Conservation (phyloP, 768 basidiomycete species). For the Amanita pallidorosea region DNA sequence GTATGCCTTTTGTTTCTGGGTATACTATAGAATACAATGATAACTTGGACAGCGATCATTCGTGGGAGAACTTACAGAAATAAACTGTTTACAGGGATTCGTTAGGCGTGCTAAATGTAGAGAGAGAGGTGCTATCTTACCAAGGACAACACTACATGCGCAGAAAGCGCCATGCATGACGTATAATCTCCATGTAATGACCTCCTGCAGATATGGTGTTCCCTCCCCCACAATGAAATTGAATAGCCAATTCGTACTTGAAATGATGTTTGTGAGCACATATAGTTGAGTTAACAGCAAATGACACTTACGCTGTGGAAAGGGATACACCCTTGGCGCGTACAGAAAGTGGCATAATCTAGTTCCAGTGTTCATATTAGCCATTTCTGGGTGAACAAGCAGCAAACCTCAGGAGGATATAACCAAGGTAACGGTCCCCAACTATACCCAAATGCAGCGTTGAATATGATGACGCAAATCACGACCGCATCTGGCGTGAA, state of each 20-base stretch:
- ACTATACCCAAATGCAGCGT: constrained; percentile 89
- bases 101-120: background rate
- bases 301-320: constrained; percentile 53
- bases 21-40: constrained; percentile 40
- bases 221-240: constrained; percentile 84
- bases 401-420: constrained; percentile 67
- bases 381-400: background rate
- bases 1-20: constrained; percentile 80
- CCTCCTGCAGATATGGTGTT: constrained; percentile 79
- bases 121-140: constrained; percentile 24
- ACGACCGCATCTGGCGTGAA: constrained; percentile 85
- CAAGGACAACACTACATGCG: constrained; percentile 73
- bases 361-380: background rate
- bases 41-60: constrained; percentile 6
- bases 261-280: background rate
- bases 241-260: constrained; percentile 64
- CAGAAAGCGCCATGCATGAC: constrained; percentile 98
- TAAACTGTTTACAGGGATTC: constrained; percentile 37
- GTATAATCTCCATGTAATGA: constrained; percentile 85
- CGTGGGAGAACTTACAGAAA: constrained; percentile 40
- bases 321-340: constrained; percentile 92
- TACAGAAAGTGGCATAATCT: constrained; percentile 86
- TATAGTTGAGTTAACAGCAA: background rate
- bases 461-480: constrained; percentile 81
- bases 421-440: constrained; percentile 89